Evolutionary conservation across 768 basidiomycete species (phyloP).

Genomic region (Rhodotorula paludigena): DNA sequence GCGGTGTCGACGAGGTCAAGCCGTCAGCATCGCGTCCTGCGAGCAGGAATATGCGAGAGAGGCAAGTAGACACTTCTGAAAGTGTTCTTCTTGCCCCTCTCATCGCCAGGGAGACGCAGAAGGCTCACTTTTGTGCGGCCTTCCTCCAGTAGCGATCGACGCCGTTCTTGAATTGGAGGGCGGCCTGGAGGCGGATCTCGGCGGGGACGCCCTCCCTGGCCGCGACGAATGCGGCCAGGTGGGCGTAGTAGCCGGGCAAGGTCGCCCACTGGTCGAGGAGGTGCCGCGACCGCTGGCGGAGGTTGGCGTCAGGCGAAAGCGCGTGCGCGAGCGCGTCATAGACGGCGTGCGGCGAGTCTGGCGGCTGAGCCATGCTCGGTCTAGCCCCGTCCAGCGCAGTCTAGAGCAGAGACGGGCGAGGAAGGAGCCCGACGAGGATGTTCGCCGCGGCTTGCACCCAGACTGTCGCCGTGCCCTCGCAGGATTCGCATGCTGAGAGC

Average conservation of each 20-base stretch:
- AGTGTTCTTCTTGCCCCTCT: neutral
- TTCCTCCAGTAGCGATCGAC: slow-evolving; percentile 71
- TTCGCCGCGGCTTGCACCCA: too few species aligned
- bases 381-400: neutral
- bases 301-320: slow-evolving; percentile 3
- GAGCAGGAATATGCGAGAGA: neutral
- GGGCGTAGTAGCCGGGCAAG: slow-evolving; percentile 33
- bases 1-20: slow-evolving; percentile 1
- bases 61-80: too few species aligned
- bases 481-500: neutral
- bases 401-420: neutral
- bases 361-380: slow-evolving; percentile 1
- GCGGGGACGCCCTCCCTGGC: slow-evolving; percentile 42
- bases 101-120: neutral
- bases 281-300: neutral
- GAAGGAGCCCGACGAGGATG: too few species aligned
- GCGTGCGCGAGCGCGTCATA: slow-evolving; percentile 15
- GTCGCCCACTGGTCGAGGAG: slow-evolving; percentile 30
- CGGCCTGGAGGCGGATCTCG: slow-evolving; percentile 65
- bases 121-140: slow-evolving; percentile 43
- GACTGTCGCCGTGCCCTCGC: too few species aligned
- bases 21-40: neutral
- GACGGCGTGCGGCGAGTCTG: neutral
- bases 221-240: slow-evolving; percentile 30
- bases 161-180: slow-evolving; percentile 83